Evolutionary conservation across 305 asterid species (phyloP).

Genomic region (Fraxinus ornus): DNA sequence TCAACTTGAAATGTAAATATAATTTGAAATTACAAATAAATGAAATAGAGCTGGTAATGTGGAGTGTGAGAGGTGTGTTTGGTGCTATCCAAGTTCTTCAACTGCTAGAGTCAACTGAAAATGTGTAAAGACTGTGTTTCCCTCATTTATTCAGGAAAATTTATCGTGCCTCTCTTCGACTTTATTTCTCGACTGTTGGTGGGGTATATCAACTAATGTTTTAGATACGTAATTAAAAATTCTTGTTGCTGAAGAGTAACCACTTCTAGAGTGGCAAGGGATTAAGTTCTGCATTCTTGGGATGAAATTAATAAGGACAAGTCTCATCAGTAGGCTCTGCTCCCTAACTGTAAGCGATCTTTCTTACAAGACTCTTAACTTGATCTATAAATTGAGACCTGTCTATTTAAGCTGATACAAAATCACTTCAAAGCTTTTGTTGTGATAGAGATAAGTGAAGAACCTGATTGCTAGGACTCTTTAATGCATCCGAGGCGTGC

Average conservation of each 20-base stretch:
- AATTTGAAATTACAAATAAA: constrained; percentile 5
- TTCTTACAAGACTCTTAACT: not conserved
- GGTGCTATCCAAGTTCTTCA: constrained; percentile 13
- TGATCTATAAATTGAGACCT: not conserved
- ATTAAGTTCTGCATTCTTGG: not conserved
- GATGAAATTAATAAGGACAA: not conserved
- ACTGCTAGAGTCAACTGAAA: constrained; percentile 10
- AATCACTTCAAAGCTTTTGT: not conserved
- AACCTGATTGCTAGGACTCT: not conserved
- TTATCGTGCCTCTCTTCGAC: not conserved
- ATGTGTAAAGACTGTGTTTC: not conserved
- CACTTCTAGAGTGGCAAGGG: not conserved
- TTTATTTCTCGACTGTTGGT: constrained; percentile 9
- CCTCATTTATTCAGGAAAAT: not conserved
- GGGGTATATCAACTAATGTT: not conserved
- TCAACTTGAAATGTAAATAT: not conserved
- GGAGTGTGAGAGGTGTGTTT: not conserved
- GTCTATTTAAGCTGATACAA: not conserved
- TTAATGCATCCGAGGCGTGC: not conserved
- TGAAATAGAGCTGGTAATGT: constrained; percentile 13
- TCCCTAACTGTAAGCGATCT: not conserved
- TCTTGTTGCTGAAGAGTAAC: constrained; percentile 6
- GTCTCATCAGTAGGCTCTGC: not conserved
- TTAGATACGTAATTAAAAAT: not conserved
- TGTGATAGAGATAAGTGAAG: not conserved